Base-by-base conservation (phyloP, 2,329 filamentous ascomycete species). In the Graphilbum fragrans region DNA sequence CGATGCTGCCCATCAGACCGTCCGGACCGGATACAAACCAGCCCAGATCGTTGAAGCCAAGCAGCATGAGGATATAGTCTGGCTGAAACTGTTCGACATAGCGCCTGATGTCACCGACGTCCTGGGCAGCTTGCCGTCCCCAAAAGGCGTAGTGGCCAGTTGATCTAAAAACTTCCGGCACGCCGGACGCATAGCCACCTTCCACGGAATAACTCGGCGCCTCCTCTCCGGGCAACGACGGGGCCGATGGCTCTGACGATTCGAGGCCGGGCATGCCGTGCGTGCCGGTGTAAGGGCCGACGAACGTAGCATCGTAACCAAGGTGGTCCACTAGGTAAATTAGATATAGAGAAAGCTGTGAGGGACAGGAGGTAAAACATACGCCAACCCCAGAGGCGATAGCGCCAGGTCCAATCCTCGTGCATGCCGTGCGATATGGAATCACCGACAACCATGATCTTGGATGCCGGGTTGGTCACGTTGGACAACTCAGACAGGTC, bases 391-490 rank as follows among this genome's bases (percentile, higher is more conserved):
- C 52, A 58, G 5, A 62, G 40, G n/a, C 58, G 51, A 38, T 55
- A 62, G 12, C 59, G 50, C 59, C 58, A 62, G 9, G 59, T 62
- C 35, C 50, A 55, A 39, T 60, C 57, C 20, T 52, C 55, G 41
- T 60, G 55, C n/a, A 41, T 39, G 3, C 57, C 57, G 22, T 56
- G 51, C 6, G 52, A 45, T 36, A 59, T 57, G 9, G 54, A 57
- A 42, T 59, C 55, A 21, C 58, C 56, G 20, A 54, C 50, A 19
- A 56, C 44, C 49, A 59, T 49, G 27, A 54, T 36, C 22, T 17
- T 37, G 35, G 21, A 22, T 8, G 25, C 12, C 25, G 7, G 25
- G 8, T 27, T 27, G 25, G 25, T 12, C 25, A 8, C 25, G 25
- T 7, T 27, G 8, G 25, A 12, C 8, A 27, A 8, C 25, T 27